These are phyloP conservation scores for Neofusicoccum ribis DNA, from an alignment of 2,329 filamentous ascomycete species.

Conservation along the genomic window DNA sequence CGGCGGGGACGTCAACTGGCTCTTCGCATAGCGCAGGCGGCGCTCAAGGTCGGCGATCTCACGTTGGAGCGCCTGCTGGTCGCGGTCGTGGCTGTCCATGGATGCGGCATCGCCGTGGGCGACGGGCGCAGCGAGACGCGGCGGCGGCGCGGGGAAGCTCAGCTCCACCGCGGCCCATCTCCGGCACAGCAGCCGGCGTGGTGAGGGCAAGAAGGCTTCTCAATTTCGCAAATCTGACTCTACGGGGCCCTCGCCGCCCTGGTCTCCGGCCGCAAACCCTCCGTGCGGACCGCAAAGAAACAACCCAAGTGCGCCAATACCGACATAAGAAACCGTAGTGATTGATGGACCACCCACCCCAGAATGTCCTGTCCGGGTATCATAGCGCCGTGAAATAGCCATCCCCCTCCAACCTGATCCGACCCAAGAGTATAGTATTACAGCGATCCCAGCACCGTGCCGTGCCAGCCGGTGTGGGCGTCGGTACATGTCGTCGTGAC, in stretches of 20 bases:
- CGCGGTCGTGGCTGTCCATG: conserved; percentile 29
- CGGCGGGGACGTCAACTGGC: conserved; percentile 43
- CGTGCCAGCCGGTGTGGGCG: not conserved
- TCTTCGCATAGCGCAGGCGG: conserved; percentile 48
- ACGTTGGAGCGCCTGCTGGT: conserved; percentile 37
- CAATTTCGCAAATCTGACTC: not conserved
- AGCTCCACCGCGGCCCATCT: not conserved
- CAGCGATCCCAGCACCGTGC: not conserved
- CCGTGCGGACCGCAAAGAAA: not conserved
- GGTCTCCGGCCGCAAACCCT: not conserved
- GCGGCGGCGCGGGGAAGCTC: not conserved
- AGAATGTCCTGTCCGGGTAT: conserved; percentile 21
- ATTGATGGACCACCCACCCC: conserved; percentile 13
- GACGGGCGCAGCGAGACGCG: not conserved
- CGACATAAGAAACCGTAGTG: conserved; percentile 14
- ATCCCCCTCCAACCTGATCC: not conserved
- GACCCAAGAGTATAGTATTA: conserved; percentile 10
- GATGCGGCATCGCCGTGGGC: not conserved
- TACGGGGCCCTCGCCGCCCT: not conserved
- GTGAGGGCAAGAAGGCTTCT: not conserved
- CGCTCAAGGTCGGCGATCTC: conserved; percentile 62
- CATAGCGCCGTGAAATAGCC: conserved; percentile 18
- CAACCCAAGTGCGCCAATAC: not conserved
- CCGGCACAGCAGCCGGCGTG: not conserved
- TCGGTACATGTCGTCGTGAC: not conserved